Percentiles rank a stretch among this genome's conserved stretches.
phyloP scores from a whole-genome alignment of 1,139 yeast genomes.

The Pneumocystis murina region DNA sequence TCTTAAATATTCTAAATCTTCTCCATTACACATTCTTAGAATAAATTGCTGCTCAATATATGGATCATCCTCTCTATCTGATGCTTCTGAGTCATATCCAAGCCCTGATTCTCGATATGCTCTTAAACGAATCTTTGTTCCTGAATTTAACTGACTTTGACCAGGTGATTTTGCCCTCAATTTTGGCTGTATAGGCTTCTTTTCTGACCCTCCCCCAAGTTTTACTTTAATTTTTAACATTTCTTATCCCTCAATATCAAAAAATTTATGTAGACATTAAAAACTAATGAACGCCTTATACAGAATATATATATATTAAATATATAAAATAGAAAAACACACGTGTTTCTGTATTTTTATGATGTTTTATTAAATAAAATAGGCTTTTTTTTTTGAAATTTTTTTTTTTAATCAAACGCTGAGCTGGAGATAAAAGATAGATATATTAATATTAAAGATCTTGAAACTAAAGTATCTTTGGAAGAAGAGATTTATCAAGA shows the following conservation, averaged over 20 bases:
- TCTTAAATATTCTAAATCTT: constrained; percentile 47
- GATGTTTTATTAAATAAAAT: too few relatives aligned
- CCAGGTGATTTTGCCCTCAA: constrained; percentile 31
- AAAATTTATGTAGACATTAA: too few relatives aligned
- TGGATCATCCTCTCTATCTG: constrained; percentile 92
- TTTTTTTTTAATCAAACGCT: too few relatives aligned
- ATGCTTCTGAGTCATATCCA: constrained; percentile 94
- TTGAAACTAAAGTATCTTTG: neutral
- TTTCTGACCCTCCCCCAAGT: neutral
- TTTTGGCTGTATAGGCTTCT: neutral
- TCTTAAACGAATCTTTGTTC: constrained; percentile 48
- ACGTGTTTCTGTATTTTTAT: too few relatives aligned
- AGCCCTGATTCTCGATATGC: constrained; percentile 60
- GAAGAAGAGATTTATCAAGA: neutral
- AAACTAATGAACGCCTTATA: too few relatives aligned
- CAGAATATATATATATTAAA: too few relatives aligned
- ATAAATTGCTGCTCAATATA: constrained; percentile 74
- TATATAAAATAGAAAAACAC: too few relatives aligned
- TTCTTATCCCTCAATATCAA: too few relatives aligned
- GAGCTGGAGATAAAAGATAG: too few relatives aligned
- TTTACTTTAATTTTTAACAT: neutral
- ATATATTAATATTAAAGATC: neutral
- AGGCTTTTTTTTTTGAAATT: too few relatives aligned
- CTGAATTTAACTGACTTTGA: constrained; percentile 27
- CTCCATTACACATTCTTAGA: constrained; percentile 64